Base-by-base conservation (phyloP, 1,139 yeast species). In the Blastobotrys aristatus region DNA sequence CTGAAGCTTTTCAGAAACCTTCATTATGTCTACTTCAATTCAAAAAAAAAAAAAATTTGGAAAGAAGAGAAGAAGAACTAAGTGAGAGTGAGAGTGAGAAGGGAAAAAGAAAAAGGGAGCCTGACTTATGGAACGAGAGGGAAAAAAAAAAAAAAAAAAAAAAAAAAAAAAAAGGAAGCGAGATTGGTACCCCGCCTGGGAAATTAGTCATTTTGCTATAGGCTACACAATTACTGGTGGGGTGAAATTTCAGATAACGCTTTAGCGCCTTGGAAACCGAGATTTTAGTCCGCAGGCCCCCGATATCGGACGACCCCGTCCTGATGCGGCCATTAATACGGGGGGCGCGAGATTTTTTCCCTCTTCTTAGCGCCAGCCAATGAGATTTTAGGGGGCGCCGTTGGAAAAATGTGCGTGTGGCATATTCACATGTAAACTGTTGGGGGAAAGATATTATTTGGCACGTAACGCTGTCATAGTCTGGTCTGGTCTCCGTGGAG, bases 1-100 rank as follows among this genome's bases (percentile, higher is more conserved):
- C 46, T 64, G 61, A 40, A 71, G 63, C 53, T 70, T 71, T 42
- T 68, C 63, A 20, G 72, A 65, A 37, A 71, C 64, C 51, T 64
- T 69, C 75, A 72, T 71, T 38, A 14, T 30, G 14, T 16, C 2
- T 16, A 24, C 27, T 26, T 3, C n/a, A 26, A 21, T 31, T 17
- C 14, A 14, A 33, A 17, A 32, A 21, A 34, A 33, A 40, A 16
- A 26, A 26, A 26, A 26, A 26, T n/a, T n/a, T n/a, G n/a, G n/a
- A n/a, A n/a, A n/a, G 13, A 26, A 26, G 13, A 26, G 13, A 26
- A 26, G 13, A 26, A 26, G 13, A 26, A 26, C 8, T n/a, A 30
- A 30, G 17, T n/a, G 17, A 30, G n/a, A n/a, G n/a, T n/a, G n/a
- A 30, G 17, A 30, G 17, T 6, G 13, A 30, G 17, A 30, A 30